These are phyloP conservation scores for Pythium dissotocum DNA, from an alignment of 352 stramenopile genomes.

Conservation along the genomic window DNA sequence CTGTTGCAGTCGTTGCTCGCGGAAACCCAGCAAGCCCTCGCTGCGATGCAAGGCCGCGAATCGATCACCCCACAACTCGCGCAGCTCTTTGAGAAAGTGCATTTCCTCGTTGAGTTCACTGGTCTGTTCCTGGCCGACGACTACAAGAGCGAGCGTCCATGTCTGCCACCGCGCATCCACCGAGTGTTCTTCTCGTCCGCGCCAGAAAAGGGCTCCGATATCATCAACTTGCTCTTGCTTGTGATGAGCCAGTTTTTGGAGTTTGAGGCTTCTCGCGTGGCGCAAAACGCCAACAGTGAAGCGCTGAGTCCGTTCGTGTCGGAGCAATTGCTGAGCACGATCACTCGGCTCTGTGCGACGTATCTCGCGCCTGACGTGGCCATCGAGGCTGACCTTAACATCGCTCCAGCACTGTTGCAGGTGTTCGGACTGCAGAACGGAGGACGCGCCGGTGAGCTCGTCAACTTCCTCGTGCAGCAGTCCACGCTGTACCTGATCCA, in stretches of 20 bases:
- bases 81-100: slow-evolving; percentile 76
- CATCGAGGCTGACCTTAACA: slow-evolving; percentile 31
- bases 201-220: slow-evolving; percentile 14
- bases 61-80: slow-evolving; percentile 57
- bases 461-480: slow-evolving; percentile 75
- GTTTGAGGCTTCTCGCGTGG: slow-evolving; percentile 64
- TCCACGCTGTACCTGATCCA: slow-evolving; percentile 71
- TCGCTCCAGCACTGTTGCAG: slow-evolving; percentile 53
- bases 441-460: slow-evolving; percentile 51
- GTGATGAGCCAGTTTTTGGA: slow-evolving; percentile 73
- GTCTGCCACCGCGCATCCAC: slow-evolving; percentile 64
- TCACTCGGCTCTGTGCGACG: slow-evolving; percentile 72
- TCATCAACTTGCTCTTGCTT: slow-evolving; percentile 66
- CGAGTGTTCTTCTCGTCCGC: slow-evolving; percentile 30
- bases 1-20: slow-evolving; percentile 63
- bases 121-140: slow-evolving; percentile 82
- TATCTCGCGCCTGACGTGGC: slow-evolving; percentile 64
- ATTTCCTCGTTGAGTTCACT: slow-evolving; percentile 79
- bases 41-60: slow-evolving; percentile 44
- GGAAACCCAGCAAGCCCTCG: slow-evolving; percentile 45
- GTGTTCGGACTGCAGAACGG: slow-evolving; percentile 66
- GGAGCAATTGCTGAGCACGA: slow-evolving; percentile 71
- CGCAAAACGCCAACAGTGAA: slow-evolving; percentile 51
- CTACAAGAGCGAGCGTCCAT: slow-evolving; percentile 68
- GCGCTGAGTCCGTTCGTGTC: slow-evolving; percentile 80